Conservation (phyloP, 2,329 filamentous ascomycete genomes). For the Sphaceloma murrayae region DNA sequence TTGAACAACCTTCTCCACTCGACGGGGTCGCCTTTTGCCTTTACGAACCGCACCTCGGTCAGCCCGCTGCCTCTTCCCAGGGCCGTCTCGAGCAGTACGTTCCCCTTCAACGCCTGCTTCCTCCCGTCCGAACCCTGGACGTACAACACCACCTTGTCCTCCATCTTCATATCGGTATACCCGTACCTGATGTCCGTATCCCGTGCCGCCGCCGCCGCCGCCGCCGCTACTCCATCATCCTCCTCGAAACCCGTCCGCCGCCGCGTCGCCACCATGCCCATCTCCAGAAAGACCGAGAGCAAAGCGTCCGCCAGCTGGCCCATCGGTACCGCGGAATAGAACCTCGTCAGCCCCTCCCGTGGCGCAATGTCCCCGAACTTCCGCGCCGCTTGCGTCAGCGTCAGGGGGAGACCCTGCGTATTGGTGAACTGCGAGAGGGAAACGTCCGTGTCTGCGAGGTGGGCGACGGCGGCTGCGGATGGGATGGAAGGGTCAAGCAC, state of each 20-base stretch:
- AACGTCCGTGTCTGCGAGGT: conserved; percentile 73
- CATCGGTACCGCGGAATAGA: conserved; percentile 75
- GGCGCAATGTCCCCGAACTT: conserved; percentile 88
- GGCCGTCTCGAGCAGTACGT: conserved; percentile 55
- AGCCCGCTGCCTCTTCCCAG: conserved; percentile 44
- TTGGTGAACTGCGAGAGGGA: conserved; percentile 75
- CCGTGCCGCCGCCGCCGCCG: too few species aligned
- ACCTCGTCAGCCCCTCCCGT: conserved; percentile 75
- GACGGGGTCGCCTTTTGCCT: conserved; percentile 88
- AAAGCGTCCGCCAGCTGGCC: conserved; percentile 70
- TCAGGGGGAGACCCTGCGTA: conserved; percentile 67
- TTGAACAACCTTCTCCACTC: conserved; percentile 98
- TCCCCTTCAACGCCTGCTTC: conserved; percentile 62
- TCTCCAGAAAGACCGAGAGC: conserved; percentile 68
- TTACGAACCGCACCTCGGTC: conserved; percentile 82
- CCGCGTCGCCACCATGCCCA: conserved; percentile 64
- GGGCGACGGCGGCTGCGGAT: conserved; percentile 30
- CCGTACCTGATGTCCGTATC: too few species aligned
- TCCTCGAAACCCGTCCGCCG: conserved; percentile 21
- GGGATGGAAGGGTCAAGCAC: too few species aligned
- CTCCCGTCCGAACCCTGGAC: conserved; percentile 66
- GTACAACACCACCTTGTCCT: conserved; percentile 50
- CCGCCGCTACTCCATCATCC: conserved; percentile 34
- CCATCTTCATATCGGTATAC: too few species aligned
- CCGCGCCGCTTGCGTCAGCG: conserved; percentile 78